Evolutionary conservation across 169 alveolate species (phyloP), one percentile per base, ranked within the genome.

Genomic region (Plasmodium falciparum): DNA sequence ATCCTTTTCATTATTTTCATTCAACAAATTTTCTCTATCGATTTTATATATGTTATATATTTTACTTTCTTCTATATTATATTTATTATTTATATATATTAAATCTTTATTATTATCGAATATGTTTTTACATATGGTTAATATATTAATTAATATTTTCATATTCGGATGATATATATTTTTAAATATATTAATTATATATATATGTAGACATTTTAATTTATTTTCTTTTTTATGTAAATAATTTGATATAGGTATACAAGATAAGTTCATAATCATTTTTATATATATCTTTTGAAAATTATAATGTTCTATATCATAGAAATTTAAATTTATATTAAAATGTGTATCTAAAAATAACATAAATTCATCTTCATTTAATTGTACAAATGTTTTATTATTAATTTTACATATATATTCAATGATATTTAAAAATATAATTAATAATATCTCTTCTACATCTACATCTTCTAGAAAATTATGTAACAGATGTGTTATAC

Each of bases 121-220:
- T 33, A 86, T 50, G n/a, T 86, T 86, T 62, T 86, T 86, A 65
- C 92, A 86, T 26, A 86, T 86, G 12, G 88, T 54, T 49, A 86
- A 52, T 6, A 72, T 52, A 8, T 86, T 61, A 22, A 54, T 56
- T 20, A 86, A 54, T 1, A 86, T 86, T 8, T 86, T 61, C 12
- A 43, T 33, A 72, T 61, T 67, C 0, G 92, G 92, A 29, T 86
- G 92, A 20, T 86, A 29, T 7, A 86, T 17, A 54, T 86, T 86
- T 17, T 70, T 71, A 65, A 86, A 86, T 8, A 86, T 73, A 39
- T 62, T 50, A 5, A 72, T 3, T 12, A 86, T 61, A 56, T 43
- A 86, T 49, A 70, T 72, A 52, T 72, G 69, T 45, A 86, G 15
- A 54, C 86, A 71, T 59, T 62, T 70, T 45, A 47, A 5, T 61